Evolutionary conservation across 2,329 filamentous ascomycete genomes (phyloP), one percentile per base, ranked within the genome.

Genomic region (Fusarium domesticum): DNA sequence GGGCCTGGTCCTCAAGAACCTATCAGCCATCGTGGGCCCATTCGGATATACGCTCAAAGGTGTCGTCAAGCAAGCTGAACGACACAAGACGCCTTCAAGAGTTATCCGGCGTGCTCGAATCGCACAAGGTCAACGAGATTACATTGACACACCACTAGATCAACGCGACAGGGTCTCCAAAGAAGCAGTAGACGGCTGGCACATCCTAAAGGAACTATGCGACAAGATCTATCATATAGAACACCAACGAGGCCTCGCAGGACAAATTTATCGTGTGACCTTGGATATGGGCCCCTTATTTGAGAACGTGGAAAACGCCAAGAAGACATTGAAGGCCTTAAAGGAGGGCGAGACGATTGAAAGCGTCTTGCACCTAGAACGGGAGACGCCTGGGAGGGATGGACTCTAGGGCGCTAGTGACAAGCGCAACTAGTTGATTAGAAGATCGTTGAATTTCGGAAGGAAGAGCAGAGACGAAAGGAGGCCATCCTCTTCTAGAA

Each of bases 1-100:
- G 1, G 82, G 83, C 0, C 75, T 85, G 18, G 71, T 85, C 2
- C 70, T 86, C 19, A 87, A 87, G 61, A 77, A 83, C 39, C 71
- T 85, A 6, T 73, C 81, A 0, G 84, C 83, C 6, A 45, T 84
- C 1, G 60, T 83, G 1, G 80, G 81, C 0, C 80, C 81, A 0
- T 54, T 81, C 3, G 81, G 80, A 0, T 87, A 82, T 54, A 74
- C 78, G 0, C 70, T 84, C 50, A 84, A 86, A 58, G 84, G 84
- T 0, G 60, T 84, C 0, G 73, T 79, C 23, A 84, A 83, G 53
- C 78, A 87, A 58, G 64, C 73, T 1, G 69, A 75, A 48, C 75
- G 81, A 28, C 64, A 70, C 8, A 72, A 72, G 43, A 74, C 77
- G 48, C 80, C 81, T 0, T 70, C 73, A 2, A 69, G 69, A 17